Conservation (phyloP, 176 grass and related monocot species). For the Hordeum vulgare region DNA sequence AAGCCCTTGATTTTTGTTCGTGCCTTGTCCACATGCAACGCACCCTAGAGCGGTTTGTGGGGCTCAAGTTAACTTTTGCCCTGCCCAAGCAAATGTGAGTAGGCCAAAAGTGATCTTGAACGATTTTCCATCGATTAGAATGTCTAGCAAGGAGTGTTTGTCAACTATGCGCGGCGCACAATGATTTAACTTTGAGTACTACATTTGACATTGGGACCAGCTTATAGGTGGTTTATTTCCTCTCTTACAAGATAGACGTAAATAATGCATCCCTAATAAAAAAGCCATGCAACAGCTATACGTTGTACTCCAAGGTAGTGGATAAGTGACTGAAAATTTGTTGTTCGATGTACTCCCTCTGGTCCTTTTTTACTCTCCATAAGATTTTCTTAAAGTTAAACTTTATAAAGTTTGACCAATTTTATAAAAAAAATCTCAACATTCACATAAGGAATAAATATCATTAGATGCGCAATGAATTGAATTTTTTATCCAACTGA, state of each 20-base stretch:
- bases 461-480: too few relatives aligned
- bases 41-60: not conserved
- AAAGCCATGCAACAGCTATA: not conserved
- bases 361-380: too few relatives aligned
- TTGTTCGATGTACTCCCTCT: not conserved
- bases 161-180: not conserved
- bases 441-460: too few relatives aligned
- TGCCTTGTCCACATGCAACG: conserved; percentile 10
- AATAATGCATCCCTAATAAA: not conserved
- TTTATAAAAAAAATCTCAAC: too few relatives aligned
- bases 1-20: not conserved
- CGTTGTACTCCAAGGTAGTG: not conserved
- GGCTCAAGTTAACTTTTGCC: not conserved
- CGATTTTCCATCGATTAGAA: not conserved
- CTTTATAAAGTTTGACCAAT: too few relatives aligned
- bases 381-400: too few relatives aligned
- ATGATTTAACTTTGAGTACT: not conserved
- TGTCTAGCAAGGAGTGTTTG: not conserved
- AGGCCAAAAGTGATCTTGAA: not conserved
- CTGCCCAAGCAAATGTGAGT: not conserved
- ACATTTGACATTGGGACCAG: not conserved
- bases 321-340: not conserved
- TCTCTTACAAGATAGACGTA: not conserved
- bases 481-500: too few relatives aligned
- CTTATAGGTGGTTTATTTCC: not conserved